Evolutionary conservation across 2,329 filamentous ascomycete species (phyloP).

Genomic region (Pyricularia grisea): DNA sequence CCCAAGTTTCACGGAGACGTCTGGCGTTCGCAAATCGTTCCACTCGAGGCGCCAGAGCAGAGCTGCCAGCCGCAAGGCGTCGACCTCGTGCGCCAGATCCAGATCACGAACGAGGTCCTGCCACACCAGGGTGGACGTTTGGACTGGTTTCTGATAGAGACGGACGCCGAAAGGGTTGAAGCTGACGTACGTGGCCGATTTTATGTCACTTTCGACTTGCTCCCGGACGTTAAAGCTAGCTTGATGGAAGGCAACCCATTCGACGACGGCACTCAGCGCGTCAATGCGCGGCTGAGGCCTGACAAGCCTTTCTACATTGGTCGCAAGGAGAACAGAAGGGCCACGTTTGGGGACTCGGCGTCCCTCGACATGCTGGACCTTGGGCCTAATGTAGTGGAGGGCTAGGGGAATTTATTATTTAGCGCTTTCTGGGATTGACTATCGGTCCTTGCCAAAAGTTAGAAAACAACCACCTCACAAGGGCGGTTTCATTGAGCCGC

Average conservation of each 20-base stretch:
- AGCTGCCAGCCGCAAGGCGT: constrained; percentile 11
- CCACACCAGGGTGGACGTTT: neutral
- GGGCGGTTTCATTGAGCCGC: no score
- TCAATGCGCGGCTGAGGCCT: constrained; percentile 1
- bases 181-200: constrained; percentile 4
- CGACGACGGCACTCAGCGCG: constrained; percentile 1
- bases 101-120: constrained; percentile 7
- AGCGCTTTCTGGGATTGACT: no score
- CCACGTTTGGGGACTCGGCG: constrained; percentile 1
- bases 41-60: constrained; percentile 1
- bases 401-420: neutral
- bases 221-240: constrained; percentile 1
- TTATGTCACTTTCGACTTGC: constrained; percentile 5
- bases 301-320: constrained; percentile 2
- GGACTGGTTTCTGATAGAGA: constrained; percentile 4
- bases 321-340: constrained; percentile 3
- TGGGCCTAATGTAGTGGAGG: neutral
- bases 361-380: neutral
- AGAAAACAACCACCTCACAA: no score
- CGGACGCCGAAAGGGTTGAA: constrained; percentile 1
- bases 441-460: no score
- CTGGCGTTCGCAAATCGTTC: constrained; percentile 7
- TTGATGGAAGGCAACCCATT: neutral
- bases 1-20: constrained; percentile 19
- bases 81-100: constrained; percentile 18